phyloP scores from a whole-genome alignment of 352 stramenopile genomes.

The Halophytophthora polymorphica region DNA sequence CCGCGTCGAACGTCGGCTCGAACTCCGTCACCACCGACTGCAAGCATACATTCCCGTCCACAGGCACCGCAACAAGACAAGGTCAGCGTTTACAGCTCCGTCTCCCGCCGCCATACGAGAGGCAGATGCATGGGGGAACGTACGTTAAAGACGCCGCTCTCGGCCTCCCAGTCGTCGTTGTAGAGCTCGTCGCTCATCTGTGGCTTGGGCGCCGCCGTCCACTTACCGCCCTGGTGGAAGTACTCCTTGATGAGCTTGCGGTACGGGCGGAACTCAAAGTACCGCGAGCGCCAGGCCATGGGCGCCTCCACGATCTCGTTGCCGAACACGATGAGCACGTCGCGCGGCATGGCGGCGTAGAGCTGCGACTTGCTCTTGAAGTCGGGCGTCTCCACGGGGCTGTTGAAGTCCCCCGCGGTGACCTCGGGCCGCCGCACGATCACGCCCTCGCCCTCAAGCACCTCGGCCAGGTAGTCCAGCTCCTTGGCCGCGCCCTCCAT shows the following conservation, averaged over 20 bases:
- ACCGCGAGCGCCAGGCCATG: constrained; percentile 89
- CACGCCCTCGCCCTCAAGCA: constrained; percentile 83
- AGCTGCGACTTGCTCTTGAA: constrained; percentile 83
- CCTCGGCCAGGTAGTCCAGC: constrained; percentile 83
- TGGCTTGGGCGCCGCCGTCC: constrained; percentile 86
- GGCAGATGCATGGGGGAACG: constrained; percentile 7
- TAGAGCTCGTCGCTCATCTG: constrained; percentile 90
- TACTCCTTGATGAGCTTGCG: constrained; percentile 90
- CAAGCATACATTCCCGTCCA: too few species aligned
- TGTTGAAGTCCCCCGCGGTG: constrained; percentile 62
- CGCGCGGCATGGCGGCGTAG: constrained; percentile 87
- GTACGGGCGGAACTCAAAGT: constrained; percentile 89
- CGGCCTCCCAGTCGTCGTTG: constrained; percentile 82
- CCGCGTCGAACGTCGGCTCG: constrained; percentile 86
- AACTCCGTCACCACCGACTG: constrained; percentile 88
- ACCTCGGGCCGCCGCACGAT: constrained; percentile 80
- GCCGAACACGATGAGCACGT: constrained; percentile 87
- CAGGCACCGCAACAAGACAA: neutral
- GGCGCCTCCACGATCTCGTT: constrained; percentile 89
- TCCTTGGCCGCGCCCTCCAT: constrained; percentile 72
- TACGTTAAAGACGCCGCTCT: constrained; percentile 76
- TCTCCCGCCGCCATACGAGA: too few species aligned
- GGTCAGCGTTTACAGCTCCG: too few species aligned
- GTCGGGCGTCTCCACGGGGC: constrained; percentile 76
- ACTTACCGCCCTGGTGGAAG: constrained; percentile 86